Conservation (phyloP, 805 yeast genomes). For the Saturnispora quitensis region DNA sequence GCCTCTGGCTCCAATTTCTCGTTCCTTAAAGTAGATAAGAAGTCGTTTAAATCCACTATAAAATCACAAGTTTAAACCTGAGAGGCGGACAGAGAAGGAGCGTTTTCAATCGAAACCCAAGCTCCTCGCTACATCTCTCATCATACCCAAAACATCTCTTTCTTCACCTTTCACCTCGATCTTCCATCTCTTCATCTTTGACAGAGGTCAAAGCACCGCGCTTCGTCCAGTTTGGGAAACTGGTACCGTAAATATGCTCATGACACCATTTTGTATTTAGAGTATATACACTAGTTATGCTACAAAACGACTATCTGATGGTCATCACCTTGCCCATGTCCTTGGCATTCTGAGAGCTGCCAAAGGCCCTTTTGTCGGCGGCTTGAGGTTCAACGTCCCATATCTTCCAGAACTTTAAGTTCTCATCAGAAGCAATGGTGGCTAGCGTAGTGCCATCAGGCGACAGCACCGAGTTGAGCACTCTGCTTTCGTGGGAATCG, state of each 20-base stretch:
- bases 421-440: constrained; percentile 94
- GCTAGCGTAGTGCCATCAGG: constrained; percentile 89
- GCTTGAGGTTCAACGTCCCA: constrained; percentile 43
- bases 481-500: constrained; percentile 85
- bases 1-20: background rate
- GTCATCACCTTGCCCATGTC: constrained; percentile 44
- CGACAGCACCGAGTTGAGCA: constrained; percentile 71
- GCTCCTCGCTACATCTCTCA: background rate
- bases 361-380: constrained; percentile 18
- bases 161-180: background rate
- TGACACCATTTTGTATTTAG: background rate
- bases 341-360: constrained; percentile 31
- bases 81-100: background rate
- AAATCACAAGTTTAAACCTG: too few species aligned
- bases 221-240: background rate
- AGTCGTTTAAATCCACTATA: background rate
- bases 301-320: constrained; percentile 29
- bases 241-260: background rate
- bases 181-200: background rate
- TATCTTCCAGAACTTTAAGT: constrained; percentile 87
- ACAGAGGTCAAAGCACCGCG: background rate
- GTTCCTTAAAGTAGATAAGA: background rate
- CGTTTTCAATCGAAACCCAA: too few species aligned
- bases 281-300: background rate
- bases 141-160: background rate